phyloP scores from a whole-genome alignment of 345 rosid genomes.

The Erysimum cheiranthoides region DNA sequence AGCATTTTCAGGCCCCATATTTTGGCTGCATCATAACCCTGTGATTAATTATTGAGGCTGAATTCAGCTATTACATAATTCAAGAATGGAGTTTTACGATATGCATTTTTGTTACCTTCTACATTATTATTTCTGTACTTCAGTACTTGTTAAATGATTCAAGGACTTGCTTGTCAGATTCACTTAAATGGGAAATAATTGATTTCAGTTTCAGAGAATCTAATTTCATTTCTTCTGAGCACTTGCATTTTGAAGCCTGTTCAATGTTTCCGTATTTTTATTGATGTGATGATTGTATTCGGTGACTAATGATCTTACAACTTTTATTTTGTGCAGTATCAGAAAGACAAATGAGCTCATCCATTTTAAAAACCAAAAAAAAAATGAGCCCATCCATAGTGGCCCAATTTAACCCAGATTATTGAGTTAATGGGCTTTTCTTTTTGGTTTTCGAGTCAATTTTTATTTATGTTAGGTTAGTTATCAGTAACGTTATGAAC shows the following conservation, averaged over 20 bases:
- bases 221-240: background rate
- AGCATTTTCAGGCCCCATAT: constrained; percentile 28
- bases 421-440: background rate
- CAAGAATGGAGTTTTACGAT: background rate
- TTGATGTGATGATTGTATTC: too few species aligned
- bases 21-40: constrained; percentile 20
- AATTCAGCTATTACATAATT: background rate
- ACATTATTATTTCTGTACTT: background rate
- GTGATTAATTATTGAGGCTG: constrained; percentile 13
- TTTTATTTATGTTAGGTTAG: background rate
- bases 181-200: background rate
- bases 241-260: background rate
- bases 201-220: background rate
- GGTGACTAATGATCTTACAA: background rate
- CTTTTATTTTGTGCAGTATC: background rate
- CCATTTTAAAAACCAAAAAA: too few species aligned
- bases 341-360: too few species aligned
- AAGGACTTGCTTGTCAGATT: background rate
- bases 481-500: background rate
- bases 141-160: background rate
- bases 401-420: background rate
- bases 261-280: background rate
- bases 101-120: background rate
- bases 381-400: background rate
- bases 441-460: background rate